Percentiles rank a stretch among this genome's conserved stretches.
Evolutionary conservation across 208 protist species (phyloP).

Genomic region (Vickermania ingenoplastis): DNA sequence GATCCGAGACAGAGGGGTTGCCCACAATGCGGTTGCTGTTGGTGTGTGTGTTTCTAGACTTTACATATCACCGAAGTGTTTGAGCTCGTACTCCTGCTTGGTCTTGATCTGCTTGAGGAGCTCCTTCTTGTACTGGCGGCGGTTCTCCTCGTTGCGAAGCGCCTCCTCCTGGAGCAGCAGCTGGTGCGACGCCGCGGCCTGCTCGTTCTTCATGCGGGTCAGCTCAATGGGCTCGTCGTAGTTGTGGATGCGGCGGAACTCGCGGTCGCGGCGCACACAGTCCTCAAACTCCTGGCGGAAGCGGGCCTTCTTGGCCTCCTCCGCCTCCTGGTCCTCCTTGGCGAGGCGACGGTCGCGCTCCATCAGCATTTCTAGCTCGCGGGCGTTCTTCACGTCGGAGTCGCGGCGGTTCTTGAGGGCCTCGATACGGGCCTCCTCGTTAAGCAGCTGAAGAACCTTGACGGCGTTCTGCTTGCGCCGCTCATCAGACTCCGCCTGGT

Average conservation of each 20-base stretch:
- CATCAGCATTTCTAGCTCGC: conserved; percentile 36
- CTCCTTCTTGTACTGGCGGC: conserved; percentile 53
- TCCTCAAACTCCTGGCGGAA: conserved; percentile 65
- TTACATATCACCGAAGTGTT: conserved; percentile 50
- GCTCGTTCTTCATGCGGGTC: conserved; percentile 54
- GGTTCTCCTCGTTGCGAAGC: conserved; percentile 28
- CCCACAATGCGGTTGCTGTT: too few species aligned
- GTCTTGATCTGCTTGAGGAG: conserved; percentile 67
- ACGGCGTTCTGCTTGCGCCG: conserved; percentile 43
- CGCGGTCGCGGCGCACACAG: conserved; percentile 54
- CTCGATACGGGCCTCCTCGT: conserved; percentile 50
- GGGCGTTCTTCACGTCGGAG: conserved; percentile 26
- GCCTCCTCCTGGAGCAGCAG: conserved; percentile 53
- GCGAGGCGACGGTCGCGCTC: conserved; percentile 49
- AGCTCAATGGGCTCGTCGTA: conserved; percentile 69
- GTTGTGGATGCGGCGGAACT: conserved; percentile 60
- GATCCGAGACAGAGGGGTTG: too few species aligned
- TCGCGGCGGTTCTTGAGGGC: conserved; percentile 18
- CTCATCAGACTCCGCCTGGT: conserved; percentile 51
- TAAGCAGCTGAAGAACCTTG: conserved; percentile 43
- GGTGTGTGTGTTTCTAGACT: not conserved
- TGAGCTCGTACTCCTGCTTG: conserved; percentile 57
- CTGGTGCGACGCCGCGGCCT: conserved; percentile 35
- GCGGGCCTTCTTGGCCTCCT: conserved; percentile 36
- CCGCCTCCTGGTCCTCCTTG: conserved; percentile 38